Evolutionary conservation across 2,329 filamentous ascomycete genomes (phyloP).

Genomic region (Huntiella decipiens): DNA sequence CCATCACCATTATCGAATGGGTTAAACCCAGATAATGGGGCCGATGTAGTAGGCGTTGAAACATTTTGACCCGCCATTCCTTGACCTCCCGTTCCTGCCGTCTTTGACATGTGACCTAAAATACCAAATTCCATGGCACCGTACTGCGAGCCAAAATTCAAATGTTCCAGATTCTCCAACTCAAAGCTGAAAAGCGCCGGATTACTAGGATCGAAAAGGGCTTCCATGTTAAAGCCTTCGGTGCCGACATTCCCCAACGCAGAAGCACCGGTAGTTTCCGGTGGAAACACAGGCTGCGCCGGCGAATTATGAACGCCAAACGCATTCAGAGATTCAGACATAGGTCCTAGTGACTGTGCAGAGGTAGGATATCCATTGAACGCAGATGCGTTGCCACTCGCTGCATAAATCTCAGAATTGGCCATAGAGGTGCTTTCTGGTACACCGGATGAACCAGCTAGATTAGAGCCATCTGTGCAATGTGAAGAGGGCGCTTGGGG

Average conservation of each 20-base stretch:
- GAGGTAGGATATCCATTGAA: no score
- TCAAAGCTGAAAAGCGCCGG: conserved; percentile 92
- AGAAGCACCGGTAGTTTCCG: no score
- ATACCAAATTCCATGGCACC: conserved; percentile 91
- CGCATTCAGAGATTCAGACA: no score
- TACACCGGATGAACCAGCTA: conserved; percentile 14
- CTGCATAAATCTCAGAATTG: conserved; percentile 29
- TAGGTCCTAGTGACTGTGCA: no score
- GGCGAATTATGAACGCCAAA: no score
- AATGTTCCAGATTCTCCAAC: conserved; percentile 59
- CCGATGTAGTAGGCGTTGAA: background rate
- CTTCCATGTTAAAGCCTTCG: conserved; percentile 32
- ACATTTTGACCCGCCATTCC: background rate
- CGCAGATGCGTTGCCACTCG: conserved; percentile 24
- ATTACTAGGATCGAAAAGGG: conserved; percentile 77
- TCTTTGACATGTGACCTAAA: conserved; percentile 70
- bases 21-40: background rate
- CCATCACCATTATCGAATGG: conserved; percentile 1
- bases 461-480: no score
- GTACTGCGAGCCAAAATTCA: conserved; percentile 75
- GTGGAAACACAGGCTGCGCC: no score
- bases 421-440: conserved; percentile 26
- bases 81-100: conserved; percentile 12
- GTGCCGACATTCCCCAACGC: conserved; percentile 9
- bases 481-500: no score